phyloP scores from a whole-genome alignment of 208 protist genomes.

The Leishmania braziliensis region DNA sequence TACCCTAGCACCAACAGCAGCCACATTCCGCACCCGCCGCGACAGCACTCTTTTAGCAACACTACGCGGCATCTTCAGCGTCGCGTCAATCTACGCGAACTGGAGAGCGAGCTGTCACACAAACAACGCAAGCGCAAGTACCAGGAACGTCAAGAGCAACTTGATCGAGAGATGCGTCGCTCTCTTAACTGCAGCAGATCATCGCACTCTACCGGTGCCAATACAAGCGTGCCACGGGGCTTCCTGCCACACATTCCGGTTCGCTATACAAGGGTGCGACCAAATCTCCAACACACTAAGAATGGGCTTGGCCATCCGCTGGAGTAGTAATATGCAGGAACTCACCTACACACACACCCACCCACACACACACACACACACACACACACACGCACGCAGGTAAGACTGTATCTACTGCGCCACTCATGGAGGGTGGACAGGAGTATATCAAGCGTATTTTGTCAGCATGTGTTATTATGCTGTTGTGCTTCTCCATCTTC shows the following conservation, averaged over 20 bases:
- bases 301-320: not conserved
- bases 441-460: not conserved
- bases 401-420: not conserved
- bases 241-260: conserved; percentile 28
- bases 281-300: conserved; percentile 1
- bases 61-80: conserved; percentile 31
- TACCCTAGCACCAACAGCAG: conserved; percentile 6
- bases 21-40: conserved; percentile 29
- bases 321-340: not conserved
- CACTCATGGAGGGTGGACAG: not conserved
- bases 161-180: conserved; percentile 26
- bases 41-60: conserved; percentile 25
- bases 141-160: conserved; percentile 42
- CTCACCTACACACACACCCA: no score
- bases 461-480: not conserved
- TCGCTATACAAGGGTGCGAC: conserved; percentile 16
- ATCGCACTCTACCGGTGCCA: not conserved
- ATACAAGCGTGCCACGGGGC: conserved; percentile 7
- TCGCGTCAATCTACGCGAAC: conserved; percentile 49
- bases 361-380: not conserved
- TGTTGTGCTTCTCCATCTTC: not conserved
- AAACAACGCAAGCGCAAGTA: conserved; percentile 39
- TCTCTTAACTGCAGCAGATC: conserved; percentile 12
- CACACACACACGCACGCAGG: not conserved
- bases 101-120: conserved; percentile 43